Evolutionary conservation across 768 basidiomycete genomes (phyloP).

Genomic region (Strobilomyces dryophilus): DNA sequence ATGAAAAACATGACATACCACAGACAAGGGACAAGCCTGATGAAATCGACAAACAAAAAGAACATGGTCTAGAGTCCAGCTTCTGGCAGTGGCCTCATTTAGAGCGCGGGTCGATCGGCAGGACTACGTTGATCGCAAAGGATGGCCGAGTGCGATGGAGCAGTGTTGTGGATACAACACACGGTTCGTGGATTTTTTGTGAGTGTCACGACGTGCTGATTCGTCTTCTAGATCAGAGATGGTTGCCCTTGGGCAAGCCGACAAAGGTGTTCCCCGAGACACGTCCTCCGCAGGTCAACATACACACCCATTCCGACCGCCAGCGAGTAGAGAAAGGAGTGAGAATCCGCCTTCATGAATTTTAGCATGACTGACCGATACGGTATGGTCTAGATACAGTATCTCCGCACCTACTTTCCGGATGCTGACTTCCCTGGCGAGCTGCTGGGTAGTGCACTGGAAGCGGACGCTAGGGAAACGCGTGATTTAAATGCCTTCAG

Average conservation of each 20-base stretch:
- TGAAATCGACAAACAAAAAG: constrained; percentile 22
- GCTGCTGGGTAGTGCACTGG: constrained; percentile 54
- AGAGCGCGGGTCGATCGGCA: constrained; percentile 52
- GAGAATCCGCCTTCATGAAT: constrained; percentile 13
- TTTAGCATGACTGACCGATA: not conserved
- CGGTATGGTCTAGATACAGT: constrained; percentile 50
- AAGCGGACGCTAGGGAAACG: constrained; percentile 38
- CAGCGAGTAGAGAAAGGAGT: constrained; percentile 68
- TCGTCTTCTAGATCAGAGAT: constrained; percentile 26
- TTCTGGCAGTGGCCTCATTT: constrained; percentile 49
- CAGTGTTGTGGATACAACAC: constrained; percentile 32
- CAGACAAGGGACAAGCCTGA: constrained; percentile 22
- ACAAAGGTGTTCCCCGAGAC: constrained; percentile 58
- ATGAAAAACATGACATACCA: constrained; percentile 35
- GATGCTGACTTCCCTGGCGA: constrained; percentile 73
- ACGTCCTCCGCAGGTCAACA: constrained; percentile 33
- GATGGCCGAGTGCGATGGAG: constrained; percentile 51
- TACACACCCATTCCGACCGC: constrained; percentile 32
- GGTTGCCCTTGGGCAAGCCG: constrained; percentile 30
- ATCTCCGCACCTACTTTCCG: constrained; percentile 65
- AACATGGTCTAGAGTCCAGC: constrained; percentile 25
- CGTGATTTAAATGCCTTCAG: constrained; percentile 45
- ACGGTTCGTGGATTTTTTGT: constrained; percentile 16
- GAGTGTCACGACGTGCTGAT: constrained; percentile 4
- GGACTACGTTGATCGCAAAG: constrained; percentile 48